Evolutionary conservation across 2,329 filamentous ascomycete genomes (phyloP).

Genomic region (Aureobasidium sp.): DNA sequence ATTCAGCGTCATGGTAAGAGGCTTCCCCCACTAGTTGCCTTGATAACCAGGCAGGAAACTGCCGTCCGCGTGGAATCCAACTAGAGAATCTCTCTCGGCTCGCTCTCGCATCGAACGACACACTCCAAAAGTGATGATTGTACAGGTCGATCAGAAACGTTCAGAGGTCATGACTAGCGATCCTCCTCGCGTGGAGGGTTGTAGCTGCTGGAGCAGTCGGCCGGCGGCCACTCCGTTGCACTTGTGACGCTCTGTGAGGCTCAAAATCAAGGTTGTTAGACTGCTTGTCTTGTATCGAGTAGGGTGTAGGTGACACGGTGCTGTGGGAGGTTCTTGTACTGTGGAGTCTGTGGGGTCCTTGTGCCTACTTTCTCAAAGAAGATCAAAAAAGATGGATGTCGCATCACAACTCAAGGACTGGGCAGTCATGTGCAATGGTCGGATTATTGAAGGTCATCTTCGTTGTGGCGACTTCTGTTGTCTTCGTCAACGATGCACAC

Average conservation of each 20-base stretch:
- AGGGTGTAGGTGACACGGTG: neutral
- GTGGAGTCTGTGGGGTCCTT: neutral
- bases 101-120: neutral
- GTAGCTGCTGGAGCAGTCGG: neutral
- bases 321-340: neutral
- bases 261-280: neutral
- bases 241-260: neutral
- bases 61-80: neutral
- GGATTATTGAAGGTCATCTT: neutral
- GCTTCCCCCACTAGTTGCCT: neutral
- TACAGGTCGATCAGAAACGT: neutral
- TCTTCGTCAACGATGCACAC: neutral
- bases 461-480: neutral
- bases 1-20: neutral
- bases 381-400: neutral
- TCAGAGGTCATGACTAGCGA: neutral
- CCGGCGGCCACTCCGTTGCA: neutral
- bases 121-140: neutral
- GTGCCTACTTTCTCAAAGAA: neutral
- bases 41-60: neutral
- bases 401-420: no score
- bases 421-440: neutral
- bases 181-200: neutral
- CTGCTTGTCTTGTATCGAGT: neutral
- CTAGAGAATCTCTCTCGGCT: neutral